Conservation (phyloP, 1,284 basidiomycete species). For the Marasmius tenuissimus region DNA sequence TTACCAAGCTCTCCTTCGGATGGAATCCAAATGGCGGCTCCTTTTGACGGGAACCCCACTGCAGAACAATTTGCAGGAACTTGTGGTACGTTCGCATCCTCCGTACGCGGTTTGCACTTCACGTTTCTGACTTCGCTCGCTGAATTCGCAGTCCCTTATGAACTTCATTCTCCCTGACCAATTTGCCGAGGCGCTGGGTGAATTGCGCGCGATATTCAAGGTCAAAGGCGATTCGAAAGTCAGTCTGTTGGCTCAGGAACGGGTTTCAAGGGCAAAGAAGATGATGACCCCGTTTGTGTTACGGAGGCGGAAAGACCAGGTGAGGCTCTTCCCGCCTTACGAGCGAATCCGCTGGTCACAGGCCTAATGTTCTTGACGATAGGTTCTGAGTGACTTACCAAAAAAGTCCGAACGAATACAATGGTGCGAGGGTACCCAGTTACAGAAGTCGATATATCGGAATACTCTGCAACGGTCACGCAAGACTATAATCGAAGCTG, state of each 20-base stretch:
- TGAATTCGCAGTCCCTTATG: constrained; percentile 76
- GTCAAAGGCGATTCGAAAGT: constrained; percentile 87
- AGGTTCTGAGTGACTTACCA: constrained; percentile 93
- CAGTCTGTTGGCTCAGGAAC: constrained; percentile 84
- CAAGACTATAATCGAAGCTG: constrained; percentile 72
- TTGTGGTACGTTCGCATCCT: constrained; percentile 69
- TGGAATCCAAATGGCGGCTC: constrained; percentile 87
- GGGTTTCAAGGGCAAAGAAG: constrained; percentile 92
- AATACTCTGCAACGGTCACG: constrained; percentile 84
- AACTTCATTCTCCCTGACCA: constrained; percentile 97
- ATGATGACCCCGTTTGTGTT: constrained; percentile 99
- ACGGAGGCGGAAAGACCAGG: constrained; percentile 91
- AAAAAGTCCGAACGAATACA: constrained; percentile 91
- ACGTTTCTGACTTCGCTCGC: background rate
- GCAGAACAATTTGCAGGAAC: constrained; percentile 90
- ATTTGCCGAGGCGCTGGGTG: constrained; percentile 76
- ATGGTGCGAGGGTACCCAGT: constrained; percentile 89
- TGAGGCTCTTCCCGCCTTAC: constrained; percentile 25
- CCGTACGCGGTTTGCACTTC: constrained; percentile 3
- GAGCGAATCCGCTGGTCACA: constrained; percentile 1
- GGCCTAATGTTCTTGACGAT: constrained; percentile 9
- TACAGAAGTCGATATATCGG: constrained; percentile 84
- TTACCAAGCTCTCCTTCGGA: constrained; percentile 86
- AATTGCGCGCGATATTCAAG: constrained; percentile 95
- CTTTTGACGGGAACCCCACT: constrained; percentile 95